phyloP scores from a whole-genome alignment of 768 basidiomycete species.

The Coprinellus micaceus region DNA sequence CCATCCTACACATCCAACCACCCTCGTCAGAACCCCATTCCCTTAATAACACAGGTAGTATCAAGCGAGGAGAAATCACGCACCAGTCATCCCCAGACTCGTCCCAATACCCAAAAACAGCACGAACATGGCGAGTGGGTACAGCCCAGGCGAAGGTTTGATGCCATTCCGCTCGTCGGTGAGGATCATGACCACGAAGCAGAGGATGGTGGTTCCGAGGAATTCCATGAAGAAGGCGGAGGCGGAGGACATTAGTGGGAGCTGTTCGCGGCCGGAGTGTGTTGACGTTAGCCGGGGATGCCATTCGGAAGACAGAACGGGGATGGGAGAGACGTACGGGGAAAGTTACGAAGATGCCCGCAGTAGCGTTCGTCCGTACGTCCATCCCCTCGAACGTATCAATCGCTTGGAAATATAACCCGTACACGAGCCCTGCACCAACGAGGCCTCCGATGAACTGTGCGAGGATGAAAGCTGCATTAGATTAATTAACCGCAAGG shows the following conservation, averaged over 20 bases:
- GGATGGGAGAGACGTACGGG: constrained; percentile 37
- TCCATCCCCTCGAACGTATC: constrained; percentile 58
- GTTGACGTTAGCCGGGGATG: too few species aligned
- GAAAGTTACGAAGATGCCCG: constrained; percentile 56
- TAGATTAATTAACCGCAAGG: too few species aligned
- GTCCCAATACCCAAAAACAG: constrained; percentile 56
- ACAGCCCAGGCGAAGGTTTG: constrained; percentile 42
- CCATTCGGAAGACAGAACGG: neutral
- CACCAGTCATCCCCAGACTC: constrained; percentile 56
- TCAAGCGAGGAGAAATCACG: constrained; percentile 12
- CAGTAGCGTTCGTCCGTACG: constrained; percentile 56
- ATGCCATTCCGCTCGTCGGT: constrained; percentile 52
- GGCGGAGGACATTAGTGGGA: constrained; percentile 37
- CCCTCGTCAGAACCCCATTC: neutral
- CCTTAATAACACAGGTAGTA: neutral
- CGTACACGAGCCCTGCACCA: constrained; percentile 58
- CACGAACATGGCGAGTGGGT: constrained; percentile 55
- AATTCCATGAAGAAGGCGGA: constrained; percentile 49
- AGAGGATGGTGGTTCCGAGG: constrained; percentile 49
- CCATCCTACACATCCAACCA: constrained; percentile 33
- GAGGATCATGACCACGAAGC: constrained; percentile 51
- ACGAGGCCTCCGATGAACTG: constrained; percentile 62
- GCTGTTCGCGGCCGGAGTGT: too few species aligned
- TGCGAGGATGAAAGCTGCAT: constrained; percentile 34
- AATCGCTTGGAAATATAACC: constrained; percentile 65